Evolutionary conservation across 768 basidiomycete species (phyloP).

Genomic region (Lentinula detonsa): DNA sequence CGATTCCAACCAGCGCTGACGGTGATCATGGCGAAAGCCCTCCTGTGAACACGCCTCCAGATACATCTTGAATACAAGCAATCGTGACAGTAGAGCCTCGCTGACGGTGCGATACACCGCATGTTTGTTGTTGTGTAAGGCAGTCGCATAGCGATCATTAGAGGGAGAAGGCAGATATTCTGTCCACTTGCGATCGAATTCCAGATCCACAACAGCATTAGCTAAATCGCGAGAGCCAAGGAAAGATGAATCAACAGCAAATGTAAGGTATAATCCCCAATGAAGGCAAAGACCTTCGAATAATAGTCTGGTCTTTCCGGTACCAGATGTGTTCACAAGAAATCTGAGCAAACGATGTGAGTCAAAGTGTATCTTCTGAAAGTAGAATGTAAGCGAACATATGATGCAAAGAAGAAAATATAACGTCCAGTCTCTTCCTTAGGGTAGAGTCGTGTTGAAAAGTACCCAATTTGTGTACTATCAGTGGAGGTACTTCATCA

Average conservation of each 20-base stretch:
- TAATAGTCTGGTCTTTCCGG: constrained; percentile 7
- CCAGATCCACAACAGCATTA: no score
- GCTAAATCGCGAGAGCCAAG: constrained; percentile 3
- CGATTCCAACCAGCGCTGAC: not conserved
- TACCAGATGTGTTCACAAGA: constrained; percentile 8
- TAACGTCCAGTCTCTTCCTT: not conserved
- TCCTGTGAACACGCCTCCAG: not conserved
- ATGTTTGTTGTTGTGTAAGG: no score
- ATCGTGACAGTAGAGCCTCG: not conserved
- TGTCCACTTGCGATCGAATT: no score
- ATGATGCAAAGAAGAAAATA: not conserved
- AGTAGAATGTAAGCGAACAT: not conserved
- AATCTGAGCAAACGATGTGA: not conserved
- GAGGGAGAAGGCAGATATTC: no score
- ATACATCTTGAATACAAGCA: constrained; percentile 1
- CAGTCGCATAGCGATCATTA: no score
- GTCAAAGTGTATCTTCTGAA: no score
- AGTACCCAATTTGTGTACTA: not conserved
- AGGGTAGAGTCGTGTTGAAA: not conserved
- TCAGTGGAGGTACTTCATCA: not conserved
- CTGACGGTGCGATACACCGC: not conserved
- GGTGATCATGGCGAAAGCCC: not conserved
- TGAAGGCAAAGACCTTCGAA: constrained; percentile 7
- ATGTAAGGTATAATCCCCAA: constrained; percentile 7
- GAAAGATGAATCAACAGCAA: not conserved